Evolutionary conservation across 2,329 filamentous ascomycete genomes (phyloP).

Genomic region (Rhytidhysteron rufulum): DNA sequence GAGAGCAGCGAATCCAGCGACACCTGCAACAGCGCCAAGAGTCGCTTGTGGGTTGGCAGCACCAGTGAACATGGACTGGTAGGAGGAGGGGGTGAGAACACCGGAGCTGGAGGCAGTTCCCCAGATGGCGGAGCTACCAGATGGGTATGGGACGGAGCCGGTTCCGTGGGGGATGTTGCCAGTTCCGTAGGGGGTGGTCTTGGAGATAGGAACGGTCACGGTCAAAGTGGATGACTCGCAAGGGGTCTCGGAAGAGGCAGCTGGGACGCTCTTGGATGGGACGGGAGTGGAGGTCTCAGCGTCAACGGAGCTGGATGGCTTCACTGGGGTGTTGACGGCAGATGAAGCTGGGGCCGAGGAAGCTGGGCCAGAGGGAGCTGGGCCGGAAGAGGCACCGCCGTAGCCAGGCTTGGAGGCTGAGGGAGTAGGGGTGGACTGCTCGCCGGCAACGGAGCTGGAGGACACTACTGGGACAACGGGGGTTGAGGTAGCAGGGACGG

Average conservation of each 20-base stretch:
- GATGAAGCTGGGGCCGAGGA: not conserved
- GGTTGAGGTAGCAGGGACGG: conserved; percentile 6
- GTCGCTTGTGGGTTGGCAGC: conserved; percentile 34
- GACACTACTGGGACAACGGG: conserved; percentile 7
- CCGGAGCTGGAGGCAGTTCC: conserved; percentile 30
- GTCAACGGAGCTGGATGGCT: not conserved
- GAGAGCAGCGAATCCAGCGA: conserved; percentile 40
- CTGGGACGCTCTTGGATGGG: not conserved
- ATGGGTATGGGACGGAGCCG: conserved; percentile 15
- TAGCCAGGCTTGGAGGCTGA: no score
- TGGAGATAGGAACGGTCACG: conserved; percentile 9
- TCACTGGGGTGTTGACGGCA: not conserved
- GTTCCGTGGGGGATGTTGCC: conserved; percentile 14
- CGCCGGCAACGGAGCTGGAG: not conserved
- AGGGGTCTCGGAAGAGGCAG: not conserved
- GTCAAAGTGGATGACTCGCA: conserved; percentile 4
- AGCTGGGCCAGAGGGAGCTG: conserved; percentile 4
- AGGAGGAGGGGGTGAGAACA: conserved; percentile 10
- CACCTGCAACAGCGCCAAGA: conserved; percentile 36
- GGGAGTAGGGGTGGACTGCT: not conserved
- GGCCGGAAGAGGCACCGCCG: no score
- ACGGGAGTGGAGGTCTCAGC: not conserved
- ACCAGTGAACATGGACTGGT: conserved; percentile 34
- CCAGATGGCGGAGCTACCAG: conserved; percentile 6
- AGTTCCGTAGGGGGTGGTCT: conserved; percentile 1